A percentile compares a stretch with the other conserved stretches of the same genome.
Conservation (phyloP, 192 early-diverging fungal species). For the Piromyces finnis region DNA sequence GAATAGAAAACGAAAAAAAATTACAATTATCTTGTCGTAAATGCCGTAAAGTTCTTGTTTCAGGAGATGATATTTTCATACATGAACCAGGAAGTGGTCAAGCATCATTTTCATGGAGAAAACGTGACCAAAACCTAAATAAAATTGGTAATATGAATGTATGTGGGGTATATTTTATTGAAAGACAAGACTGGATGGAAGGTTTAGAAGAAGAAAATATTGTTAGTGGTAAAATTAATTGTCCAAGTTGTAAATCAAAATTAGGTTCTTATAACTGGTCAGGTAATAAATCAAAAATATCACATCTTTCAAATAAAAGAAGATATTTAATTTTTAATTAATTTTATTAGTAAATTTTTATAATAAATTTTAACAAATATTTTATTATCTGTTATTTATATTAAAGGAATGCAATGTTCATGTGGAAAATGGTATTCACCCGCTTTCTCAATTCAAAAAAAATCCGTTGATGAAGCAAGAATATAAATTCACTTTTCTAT, state of each 20-base stretch:
- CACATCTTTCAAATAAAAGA: no score
- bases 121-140: constrained; percentile 33
- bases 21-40: not conserved
- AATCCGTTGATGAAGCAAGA: constrained; percentile 42
- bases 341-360: not conserved
- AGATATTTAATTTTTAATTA: not conserved
- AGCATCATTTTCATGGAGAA: constrained; percentile 49
- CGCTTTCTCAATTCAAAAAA: constrained; percentile 56
- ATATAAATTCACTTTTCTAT: not conserved
- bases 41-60: constrained; percentile 31
- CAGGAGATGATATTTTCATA: constrained; percentile 40
- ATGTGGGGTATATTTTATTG: constrained; percentile 66
- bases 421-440: constrained; percentile 69
- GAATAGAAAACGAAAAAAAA: not conserved
- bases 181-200: constrained; percentile 72
- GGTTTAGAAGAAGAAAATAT: constrained; percentile 28
- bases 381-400: not conserved
- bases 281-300: no score
- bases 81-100: constrained; percentile 56
- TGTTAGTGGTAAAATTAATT: constrained; percentile 46
- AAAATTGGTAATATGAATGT: constrained; percentile 7
- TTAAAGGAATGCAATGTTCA: constrained; percentile 44
- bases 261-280: constrained; percentile 69
- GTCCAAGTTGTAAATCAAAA: constrained; percentile 63
- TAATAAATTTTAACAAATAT: not conserved